Base-by-base conservation (phyloP, 768 basidiomycete species). In the Russula sp. region DNA sequence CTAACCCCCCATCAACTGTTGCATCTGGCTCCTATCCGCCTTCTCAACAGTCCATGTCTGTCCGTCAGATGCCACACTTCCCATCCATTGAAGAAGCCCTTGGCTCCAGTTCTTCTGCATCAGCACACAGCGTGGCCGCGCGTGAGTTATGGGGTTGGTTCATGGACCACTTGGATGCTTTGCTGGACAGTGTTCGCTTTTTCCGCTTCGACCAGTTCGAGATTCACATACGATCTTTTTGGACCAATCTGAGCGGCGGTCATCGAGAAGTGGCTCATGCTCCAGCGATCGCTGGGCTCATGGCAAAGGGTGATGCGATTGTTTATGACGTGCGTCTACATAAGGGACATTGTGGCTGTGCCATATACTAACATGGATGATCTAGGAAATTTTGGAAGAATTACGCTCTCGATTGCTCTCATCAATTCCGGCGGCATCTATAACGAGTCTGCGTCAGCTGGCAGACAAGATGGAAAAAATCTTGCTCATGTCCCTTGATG, bases 381-480 rank as follows among this genome's bases (percentile, higher is more conserved):
- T 68, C 40, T 70, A 93, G 89, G 91, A 92, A 85, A 90, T 93
- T 68, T 78, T 96, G 55, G 91, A 95, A 72, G 82, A 86, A 59
- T 79, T 97, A 68, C 84, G 91, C 52, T 85, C 85, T 3, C 91
- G 92, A 72, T 89, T 94, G 83, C 80, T 93, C 48, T 87, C 87
- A 8, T 83, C 88, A 16, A 85, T 94, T 50, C 77, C 88, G 1
- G 75, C 88, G 2, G 69, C 83, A 48, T 84, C 89, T 3, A 73
- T 94, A 54, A 81, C 82, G 13, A 88, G 82, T 70, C 78, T 94
- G 59, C 86, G 90, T 42, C 87, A 89, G 71, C 78, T 94, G 58
- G 91, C 93, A 13, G 83, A 89, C 70, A 92, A 93, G 77, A 92
- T 94, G 90, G 92, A 94, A 71, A 92, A 91, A 74, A 88, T 93